Evolutionary conservation across 225 moss, liverwort and hornwort genomes (phyloP).

Genomic region (Sphagnum contortum): DNA sequence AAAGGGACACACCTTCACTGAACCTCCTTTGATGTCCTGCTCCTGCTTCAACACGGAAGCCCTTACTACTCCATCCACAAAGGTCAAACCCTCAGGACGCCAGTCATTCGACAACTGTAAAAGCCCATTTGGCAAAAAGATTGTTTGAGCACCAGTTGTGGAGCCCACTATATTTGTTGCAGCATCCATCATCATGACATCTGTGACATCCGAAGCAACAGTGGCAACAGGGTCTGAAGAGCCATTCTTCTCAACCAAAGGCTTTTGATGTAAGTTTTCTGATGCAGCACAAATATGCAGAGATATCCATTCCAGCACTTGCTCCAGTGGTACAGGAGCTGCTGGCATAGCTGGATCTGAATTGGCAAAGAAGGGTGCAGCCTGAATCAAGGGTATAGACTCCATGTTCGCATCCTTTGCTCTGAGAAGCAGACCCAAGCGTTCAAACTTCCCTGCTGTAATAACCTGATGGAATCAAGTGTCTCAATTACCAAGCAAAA

Average conservation of each 20-base stretch:
- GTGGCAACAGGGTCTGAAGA: conserved; percentile 35
- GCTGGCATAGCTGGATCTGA: conserved; percentile 99
- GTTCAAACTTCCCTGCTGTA: conserved; percentile 83
- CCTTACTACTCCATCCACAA: conserved; percentile 79
- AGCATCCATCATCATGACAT: conserved; percentile 92
- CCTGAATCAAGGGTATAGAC: conserved; percentile 61
- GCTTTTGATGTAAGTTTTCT: conserved; percentile 36
- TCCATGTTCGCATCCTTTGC: conserved; percentile 64
- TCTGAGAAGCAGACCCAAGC: conserved; percentile 71
- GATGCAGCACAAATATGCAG: conserved; percentile 70
- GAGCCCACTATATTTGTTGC: conserved; percentile 24
- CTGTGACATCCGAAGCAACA: conserved; percentile 69
- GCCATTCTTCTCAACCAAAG: conserved; percentile 39
- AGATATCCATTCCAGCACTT: conserved; percentile 91
- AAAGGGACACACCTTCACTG: conserved; percentile 52
- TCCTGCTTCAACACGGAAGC: conserved; percentile 79
- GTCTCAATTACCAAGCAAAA: too few relatives aligned
- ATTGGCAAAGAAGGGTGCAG: conserved; percentile 89
- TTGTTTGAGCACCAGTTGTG: conserved; percentile 47
- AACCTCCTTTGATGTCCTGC: conserved; percentile 66
- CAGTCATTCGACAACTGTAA: conserved; percentile 58
- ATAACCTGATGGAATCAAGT: conserved; percentile 46
- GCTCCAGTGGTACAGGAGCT: conserved; percentile 66
- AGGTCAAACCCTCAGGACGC: conserved; percentile 81
- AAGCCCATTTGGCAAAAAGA: conserved; percentile 58